Evolutionary conservation across 805 yeast genomes (phyloP).

Genomic region (Starmerella vitae): DNA sequence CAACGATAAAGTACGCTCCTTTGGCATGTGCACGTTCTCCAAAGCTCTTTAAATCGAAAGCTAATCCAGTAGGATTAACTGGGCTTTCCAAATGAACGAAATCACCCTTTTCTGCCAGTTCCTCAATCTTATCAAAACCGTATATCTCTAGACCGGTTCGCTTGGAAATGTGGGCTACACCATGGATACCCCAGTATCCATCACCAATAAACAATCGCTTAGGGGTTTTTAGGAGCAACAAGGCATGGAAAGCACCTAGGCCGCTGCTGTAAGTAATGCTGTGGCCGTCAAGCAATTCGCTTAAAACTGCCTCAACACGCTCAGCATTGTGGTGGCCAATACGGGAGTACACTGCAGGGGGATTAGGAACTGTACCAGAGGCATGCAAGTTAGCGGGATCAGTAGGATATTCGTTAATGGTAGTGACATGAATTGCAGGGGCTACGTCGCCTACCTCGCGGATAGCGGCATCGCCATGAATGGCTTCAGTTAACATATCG

Average conservation of each 20-base stretch:
- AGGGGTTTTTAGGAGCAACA: constrained; percentile 58
- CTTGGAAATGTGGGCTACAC: constrained; percentile 47
- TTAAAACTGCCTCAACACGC: constrained; percentile 53
- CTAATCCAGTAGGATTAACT: constrained; percentile 66
- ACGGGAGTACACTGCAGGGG: constrained; percentile 50
- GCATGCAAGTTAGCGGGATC: constrained; percentile 45
- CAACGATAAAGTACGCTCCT: constrained; percentile 66
- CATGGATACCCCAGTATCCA: constrained; percentile 77
- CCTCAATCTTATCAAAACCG: constrained; percentile 26
- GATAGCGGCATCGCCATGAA: constrained; percentile 59
- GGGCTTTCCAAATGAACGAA: constrained; percentile 62
- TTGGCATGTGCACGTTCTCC: constrained; percentile 60
- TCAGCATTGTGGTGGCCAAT: constrained; percentile 58
- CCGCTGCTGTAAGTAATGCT: constrained; percentile 68
- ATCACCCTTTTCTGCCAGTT: constrained; percentile 51
- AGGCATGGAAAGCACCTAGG: constrained; percentile 64
- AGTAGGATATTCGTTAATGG: constrained; percentile 57
- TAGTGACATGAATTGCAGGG: constrained; percentile 69
- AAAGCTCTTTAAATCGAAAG: constrained; percentile 46
- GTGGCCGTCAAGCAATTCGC: constrained; percentile 46
- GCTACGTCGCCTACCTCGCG: constrained; percentile 31
- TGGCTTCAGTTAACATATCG: constrained; percentile 20
- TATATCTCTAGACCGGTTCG: constrained; percentile 38
- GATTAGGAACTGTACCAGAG: constrained; percentile 23
- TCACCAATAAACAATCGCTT: constrained; percentile 59